Base-by-base conservation (phyloP, 148 eudicot species). In the Pharnaceum exiguum region DNA sequence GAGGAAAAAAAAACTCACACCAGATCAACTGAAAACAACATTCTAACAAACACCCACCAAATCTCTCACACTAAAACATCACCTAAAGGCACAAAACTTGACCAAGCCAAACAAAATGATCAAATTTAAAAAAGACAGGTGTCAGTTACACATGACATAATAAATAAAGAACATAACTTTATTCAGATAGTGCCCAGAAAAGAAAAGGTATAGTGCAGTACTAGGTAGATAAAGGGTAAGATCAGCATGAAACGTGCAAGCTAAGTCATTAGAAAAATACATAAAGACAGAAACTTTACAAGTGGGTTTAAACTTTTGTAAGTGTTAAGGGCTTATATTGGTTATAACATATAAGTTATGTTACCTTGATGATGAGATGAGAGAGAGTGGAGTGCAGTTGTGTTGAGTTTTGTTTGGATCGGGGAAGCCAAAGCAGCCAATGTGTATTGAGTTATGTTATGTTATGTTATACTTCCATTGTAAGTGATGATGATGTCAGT, bases 171-270 rank as follows among this genome's bases (percentile, higher is more conserved):
- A n/a, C n/a, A n/a, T n/a, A n/a, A n/a, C n/a, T n/a, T n/a, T n/a
- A n/a, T n/a, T n/a, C n/a, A n/a, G n/a, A n/a, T 13, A 54, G 22
- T 52, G 51, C 57, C 30, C 35, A 59, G n/a, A 52, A 55, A 48
- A 51, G 64, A 49, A 57, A 38, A 6, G 2, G n/a, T n/a, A n/a
- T n/a, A n/a, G n/a, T 49, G 40, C 26, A 35, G 62, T 69, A 61
- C 48, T 37, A 60, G 60, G 61, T 37, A 53, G 51, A 68, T 60
- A 44, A 61, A 31, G 46, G 21, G 29, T 29, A 6, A 18, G 12
- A 60, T 39, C 36, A 51, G 55, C 55, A 53, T 46, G 72, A 69
- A 46, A 60, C 43, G 47, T 60, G 39, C 48, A 55, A 62, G 29
- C 49, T 28, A 69, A 69, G 73, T 33, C 23, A 69, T 39, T 62